Evolutionary conservation across 2,329 filamentous ascomycete species (phyloP), one percentile per base, ranked within the genome.

Genomic region (Aspergillus fructus): DNA sequence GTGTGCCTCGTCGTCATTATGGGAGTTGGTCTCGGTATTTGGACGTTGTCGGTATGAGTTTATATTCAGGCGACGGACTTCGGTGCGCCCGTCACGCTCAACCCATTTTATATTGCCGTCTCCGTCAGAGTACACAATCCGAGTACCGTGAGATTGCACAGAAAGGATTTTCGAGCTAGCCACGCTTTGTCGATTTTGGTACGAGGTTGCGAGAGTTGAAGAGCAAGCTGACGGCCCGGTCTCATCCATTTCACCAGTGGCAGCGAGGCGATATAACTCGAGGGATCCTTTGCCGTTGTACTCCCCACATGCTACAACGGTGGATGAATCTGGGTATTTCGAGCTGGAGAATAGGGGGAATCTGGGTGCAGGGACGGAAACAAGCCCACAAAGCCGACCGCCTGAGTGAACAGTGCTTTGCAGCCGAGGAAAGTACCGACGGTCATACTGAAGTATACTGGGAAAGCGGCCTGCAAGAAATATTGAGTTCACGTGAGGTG

Each of bases 271-370:
- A 71, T 96, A 96, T n/a, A 96, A 77, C 69, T 97, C 93, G 2
- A 97, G 79, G 0, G 89, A 93, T 0, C 93, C 93, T 72, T 94
- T 93, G 33, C 89, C 91, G 65, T 94, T 96, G 77, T 97, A 97
- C 69, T 93, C 90, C 5, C 93, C 93, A 40, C 89, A 90, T 3
- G 91, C 90, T 51, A 96, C 83, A 24, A 97, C 75, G 0, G 89
- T 92, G 46, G 87, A 61, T 72, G 77, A 12, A 85, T 78, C 61
- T 81, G 81, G 55, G 83, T 81, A 53, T 79, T 73, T 11, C 1
- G 67, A 64, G 40, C 66, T 64, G 3, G 67, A 66, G 40, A 67
- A 65, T 4, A 73, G 63, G n/a, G 85, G 83, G 19, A 88, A 75
- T 58, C 63, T 69, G 12, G 85, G 83, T 4, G 71, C 68, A 39